A percentile compares a stretch with the other conserved stretches of the same genome.
Evolutionary conservation across 2,329 filamentous ascomycete genomes (phyloP).

Genomic region (Phaeosphaeriaceae sp.): DNA sequence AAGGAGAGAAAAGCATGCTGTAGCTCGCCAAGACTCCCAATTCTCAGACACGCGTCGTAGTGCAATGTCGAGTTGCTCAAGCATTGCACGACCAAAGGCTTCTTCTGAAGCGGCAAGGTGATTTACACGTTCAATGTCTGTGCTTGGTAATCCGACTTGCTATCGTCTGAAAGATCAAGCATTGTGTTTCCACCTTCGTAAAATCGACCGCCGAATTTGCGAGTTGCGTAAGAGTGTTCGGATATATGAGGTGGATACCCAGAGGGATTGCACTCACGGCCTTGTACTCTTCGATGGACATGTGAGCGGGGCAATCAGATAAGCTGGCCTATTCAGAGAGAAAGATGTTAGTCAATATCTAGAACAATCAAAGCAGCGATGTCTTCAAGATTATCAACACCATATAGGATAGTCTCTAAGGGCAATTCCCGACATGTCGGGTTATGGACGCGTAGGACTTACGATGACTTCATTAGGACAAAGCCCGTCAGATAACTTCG

Average conservation of each 20-base stretch:
- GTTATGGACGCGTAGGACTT: too few species aligned
- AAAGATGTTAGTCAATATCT: too few species aligned
- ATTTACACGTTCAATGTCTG: too few species aligned
- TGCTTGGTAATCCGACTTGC: too few species aligned
- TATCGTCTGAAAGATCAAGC: slow-evolving; percentile 58
- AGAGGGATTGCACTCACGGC: slow-evolving; percentile 56
- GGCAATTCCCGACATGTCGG: too few species aligned
- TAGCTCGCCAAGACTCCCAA: slow-evolving; percentile 49
- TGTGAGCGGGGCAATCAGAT: slow-evolving; percentile 52
- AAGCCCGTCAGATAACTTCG: slow-evolving; percentile 27
- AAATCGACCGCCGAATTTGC: slow-evolving; percentile 57
- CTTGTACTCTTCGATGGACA: slow-evolving; percentile 63
- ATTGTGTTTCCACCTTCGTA: slow-evolving; percentile 55
- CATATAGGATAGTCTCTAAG: too few species aligned
- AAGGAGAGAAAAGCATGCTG: slow-evolving; percentile 52
- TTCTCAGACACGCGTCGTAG: slow-evolving; percentile 24
- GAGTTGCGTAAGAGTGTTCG: slow-evolving; percentile 62
- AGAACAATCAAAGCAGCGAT: too few species aligned
- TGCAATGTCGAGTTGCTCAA: slow-evolving; percentile 21
- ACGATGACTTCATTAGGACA: slow-evolving; percentile 60
- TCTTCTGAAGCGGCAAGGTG: slow-evolving; percentile 49
- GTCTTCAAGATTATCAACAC: too few species aligned
- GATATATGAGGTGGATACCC: slow-evolving; percentile 60
- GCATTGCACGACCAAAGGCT: slow-evolving; percentile 36
- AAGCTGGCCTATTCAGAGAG: too few species aligned